Base-by-base conservation (phyloP, 306 rosid genomes). In the Cicer cuneatum region DNA sequence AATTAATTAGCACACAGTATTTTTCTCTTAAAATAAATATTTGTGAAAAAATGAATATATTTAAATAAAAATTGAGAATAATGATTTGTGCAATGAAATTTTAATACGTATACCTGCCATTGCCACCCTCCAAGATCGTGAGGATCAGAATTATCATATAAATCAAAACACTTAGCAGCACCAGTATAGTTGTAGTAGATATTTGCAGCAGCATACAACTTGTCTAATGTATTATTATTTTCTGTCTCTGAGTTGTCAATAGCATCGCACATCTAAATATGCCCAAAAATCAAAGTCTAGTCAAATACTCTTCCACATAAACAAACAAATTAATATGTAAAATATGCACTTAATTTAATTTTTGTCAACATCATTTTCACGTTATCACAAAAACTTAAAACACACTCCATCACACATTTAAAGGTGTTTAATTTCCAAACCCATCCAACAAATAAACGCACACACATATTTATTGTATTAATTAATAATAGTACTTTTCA, bases 201-300 rank as follows among this genome's bases (percentile, higher is more conserved):
- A 63, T 47, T 89, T 1, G 89, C 97, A n/a, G 91, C 97, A 41
- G 77, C 92, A 35, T 89, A 83, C 80, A 93, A 18, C 70, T 88
- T 91, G 3, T 57, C 78, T 8, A 93, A 80, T 38, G 85, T 80
- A 73, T 85, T 84, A 73, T 85, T 85, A 8, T 83, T 87, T 18
- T 78, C 88, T 3, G 35, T 56, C 12, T 14, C 60, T 52, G 87
- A 74, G 60, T 74, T 75, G 65, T 91, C 96, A 45, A 93, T 83
- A 0, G 94, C 98, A 73, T 86, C 84, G 12, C 98, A 93, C 91
- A 93, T 89, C 97, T 93, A 83, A 10, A 42, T 47, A 18, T 35
- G 1, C 33, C 38, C 40, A 29, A 18, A 24, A 14, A 61, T 15
- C 64, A 46, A 62, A 15, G 24, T 42, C 15, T 16, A 58, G 9